A percentile compares a stretch with the other conserved stretches of the same genome.
phyloP scores from a whole-genome alignment of 352 stramenopile genomes.

The Peronospora tabacina region DNA sequence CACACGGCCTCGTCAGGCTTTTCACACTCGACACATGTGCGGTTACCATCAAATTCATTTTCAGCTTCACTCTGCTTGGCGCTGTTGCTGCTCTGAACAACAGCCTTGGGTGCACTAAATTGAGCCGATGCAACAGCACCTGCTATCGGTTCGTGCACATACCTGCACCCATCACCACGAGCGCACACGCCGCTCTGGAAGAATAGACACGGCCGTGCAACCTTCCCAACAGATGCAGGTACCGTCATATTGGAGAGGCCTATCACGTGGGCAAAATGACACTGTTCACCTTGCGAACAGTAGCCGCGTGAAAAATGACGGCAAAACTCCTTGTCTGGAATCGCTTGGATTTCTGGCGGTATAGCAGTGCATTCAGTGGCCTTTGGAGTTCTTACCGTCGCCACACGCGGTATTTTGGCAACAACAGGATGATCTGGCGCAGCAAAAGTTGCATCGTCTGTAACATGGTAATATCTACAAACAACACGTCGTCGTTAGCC shows the following conservation, averaged over 20 bases:
- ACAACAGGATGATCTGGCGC: neutral
- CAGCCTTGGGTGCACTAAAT: slow-evolving; percentile 5
- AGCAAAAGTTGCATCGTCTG: slow-evolving; percentile 13
- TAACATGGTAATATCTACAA: slow-evolving; percentile 29
- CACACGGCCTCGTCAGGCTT: slow-evolving; percentile 34
- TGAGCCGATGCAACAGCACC: neutral
- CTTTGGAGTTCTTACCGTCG: slow-evolving; percentile 5
- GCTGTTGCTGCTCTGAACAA: slow-evolving; percentile 1
- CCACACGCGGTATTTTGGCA: slow-evolving; percentile 1
- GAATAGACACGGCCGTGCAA: slow-evolving; percentile 36
- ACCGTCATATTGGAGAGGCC: slow-evolving; percentile 11
- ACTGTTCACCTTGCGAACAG: slow-evolving; percentile 31
- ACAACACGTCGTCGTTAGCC: neutral
- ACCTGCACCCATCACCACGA: slow-evolving; percentile 46
- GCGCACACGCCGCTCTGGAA: slow-evolving; percentile 44
- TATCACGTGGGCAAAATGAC: slow-evolving; percentile 41
- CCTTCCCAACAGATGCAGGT: slow-evolving; percentile 17
- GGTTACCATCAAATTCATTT: slow-evolving; percentile 13
- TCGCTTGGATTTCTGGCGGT: slow-evolving; percentile 19
- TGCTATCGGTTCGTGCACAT: slow-evolving; percentile 26
- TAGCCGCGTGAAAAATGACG: slow-evolving; percentile 46
- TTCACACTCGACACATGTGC: slow-evolving; percentile 65
- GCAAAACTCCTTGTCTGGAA: slow-evolving; percentile 37
- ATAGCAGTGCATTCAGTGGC: slow-evolving; percentile 1
- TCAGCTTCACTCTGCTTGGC: slow-evolving; percentile 8